Evolutionary conservation across 2,329 filamentous ascomycete genomes (phyloP), one percentile per base, ranked within the genome.

Genomic region (Thermoascus crustaceus): DNA sequence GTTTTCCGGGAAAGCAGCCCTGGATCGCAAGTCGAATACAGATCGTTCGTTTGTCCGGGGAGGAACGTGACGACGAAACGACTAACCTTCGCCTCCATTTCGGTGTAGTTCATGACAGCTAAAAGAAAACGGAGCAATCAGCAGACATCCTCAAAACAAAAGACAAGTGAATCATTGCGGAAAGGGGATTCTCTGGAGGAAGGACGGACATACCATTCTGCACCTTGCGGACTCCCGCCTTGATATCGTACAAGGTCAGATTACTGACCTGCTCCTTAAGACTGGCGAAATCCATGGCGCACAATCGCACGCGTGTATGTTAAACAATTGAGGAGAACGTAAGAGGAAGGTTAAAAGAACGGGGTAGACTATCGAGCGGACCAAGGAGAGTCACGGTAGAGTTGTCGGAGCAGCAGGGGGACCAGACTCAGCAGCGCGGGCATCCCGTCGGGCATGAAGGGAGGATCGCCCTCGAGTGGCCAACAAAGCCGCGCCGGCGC

Each of bases 31-130:
- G 5, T n/a, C n/a, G 6, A 14, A n/a, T 10, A 27, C 25, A 5
- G 4, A 14, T 27, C 10, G 25, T 5, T n/a, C 25, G n/a, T 4
- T 7, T 16, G 23, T 13, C 22, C n/a, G n/a, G n/a, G n/a, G n/a
- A n/a, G n/a, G n/a, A n/a, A n/a, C n/a, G n/a, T n/a, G n/a, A n/a
- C n/a, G n/a, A n/a, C n/a, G n/a, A n/a, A n/a, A 30, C 19, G 26
- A 57, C 56, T 33, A 45, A 72, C 73, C 67, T 80, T 80, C 39
- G 75, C 63, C 66, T 93, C 85, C 84, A 91, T 89, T 58, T 95
- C 88, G 26, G 88, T 94, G 63, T 89, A 94, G 67, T 94, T 95
- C 88, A 95, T 94, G 41, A 94, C 87, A 47, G 87, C 87, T 94
- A 53, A 44, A 40, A 18, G 22, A 11, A 18, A 19, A 30, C 25